These are phyloP conservation scores for Phytophthora crassamura DNA, from an alignment of 352 stramenopile genomes.

Conservation along the genomic window DNA sequence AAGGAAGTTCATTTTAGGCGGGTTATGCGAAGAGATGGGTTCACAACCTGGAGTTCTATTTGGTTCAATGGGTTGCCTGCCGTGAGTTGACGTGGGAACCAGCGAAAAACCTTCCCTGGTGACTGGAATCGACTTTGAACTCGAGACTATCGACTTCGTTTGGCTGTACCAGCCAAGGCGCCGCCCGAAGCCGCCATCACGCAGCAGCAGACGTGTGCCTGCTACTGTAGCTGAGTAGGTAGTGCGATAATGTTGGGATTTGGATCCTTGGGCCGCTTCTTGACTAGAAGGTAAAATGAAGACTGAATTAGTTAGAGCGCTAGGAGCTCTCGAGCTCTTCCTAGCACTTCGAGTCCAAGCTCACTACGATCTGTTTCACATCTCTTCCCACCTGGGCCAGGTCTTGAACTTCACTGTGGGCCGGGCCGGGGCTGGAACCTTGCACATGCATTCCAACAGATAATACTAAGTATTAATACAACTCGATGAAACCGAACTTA, in stretches of 20 bases:
- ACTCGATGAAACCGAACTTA: too few species aligned
- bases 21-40: conserved; percentile 13
- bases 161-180: conserved; percentile 11
- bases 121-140: conserved; percentile 4
- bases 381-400: too few species aligned
- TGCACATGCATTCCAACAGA: too few species aligned
- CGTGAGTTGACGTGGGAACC: conserved; percentile 12
- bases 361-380: not conserved
- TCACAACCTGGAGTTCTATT: conserved; percentile 3
- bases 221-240: too few species aligned
- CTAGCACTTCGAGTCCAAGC: too few species aligned
- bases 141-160: not conserved
- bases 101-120: conserved; percentile 1
- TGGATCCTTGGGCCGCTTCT: not conserved
- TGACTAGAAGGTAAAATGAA: not conserved
- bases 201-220: too few species aligned
- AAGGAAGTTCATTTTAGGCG: too few species aligned
- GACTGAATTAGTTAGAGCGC: not conserved
- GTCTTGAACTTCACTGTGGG: too few species aligned
- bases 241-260: not conserved
- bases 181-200: too few species aligned
- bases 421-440: too few species aligned
- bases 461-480: too few species aligned
- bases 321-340: too few species aligned
- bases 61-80: conserved; percentile 8